Percentiles rank a stretch among this genome's conserved stretches.
phyloP scores from a whole-genome alignment of 345 rosid species.

The Excoecaria agallocha region DNA sequence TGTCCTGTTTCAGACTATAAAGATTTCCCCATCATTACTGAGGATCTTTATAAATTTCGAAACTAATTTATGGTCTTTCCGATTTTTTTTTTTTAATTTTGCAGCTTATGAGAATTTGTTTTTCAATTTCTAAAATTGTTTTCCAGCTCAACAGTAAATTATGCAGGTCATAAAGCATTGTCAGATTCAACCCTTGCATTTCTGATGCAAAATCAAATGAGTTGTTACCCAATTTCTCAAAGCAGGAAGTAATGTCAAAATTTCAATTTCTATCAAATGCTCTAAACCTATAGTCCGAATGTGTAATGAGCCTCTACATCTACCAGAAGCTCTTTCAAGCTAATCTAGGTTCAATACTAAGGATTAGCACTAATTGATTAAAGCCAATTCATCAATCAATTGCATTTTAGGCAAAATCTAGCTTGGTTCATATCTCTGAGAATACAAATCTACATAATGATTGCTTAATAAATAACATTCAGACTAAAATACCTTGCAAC shows the following conservation, averaged over 20 bases:
- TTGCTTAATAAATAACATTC: neutral
- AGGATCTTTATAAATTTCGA: neutral
- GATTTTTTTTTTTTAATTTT: neutral
- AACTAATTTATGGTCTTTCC: no score
- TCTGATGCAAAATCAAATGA: neutral
- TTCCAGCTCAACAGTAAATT: neutral
- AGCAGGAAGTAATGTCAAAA: neutral
- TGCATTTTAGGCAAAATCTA: neutral
- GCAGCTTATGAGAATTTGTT: no score
- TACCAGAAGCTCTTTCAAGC: neutral
- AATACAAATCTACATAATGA: neutral
- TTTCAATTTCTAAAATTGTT: neutral
- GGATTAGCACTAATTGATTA: neutral
- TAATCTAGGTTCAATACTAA: no score
- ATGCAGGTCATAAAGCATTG: neutral
- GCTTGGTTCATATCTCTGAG: neutral
- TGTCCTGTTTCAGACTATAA: no score
- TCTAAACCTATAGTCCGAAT: neutral
- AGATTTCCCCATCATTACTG: neutral
- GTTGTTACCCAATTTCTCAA: neutral
- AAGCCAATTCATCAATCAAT: neutral
- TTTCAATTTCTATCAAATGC: neutral
- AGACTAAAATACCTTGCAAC: constrained; percentile 52
- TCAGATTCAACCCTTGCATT: neutral
- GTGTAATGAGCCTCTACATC: neutral